Percentiles rank a stretch among this genome's conserved stretches.
phyloP scores from a whole-genome alignment of 179 eudicot species.

The Heliamphora pulchella region DNA sequence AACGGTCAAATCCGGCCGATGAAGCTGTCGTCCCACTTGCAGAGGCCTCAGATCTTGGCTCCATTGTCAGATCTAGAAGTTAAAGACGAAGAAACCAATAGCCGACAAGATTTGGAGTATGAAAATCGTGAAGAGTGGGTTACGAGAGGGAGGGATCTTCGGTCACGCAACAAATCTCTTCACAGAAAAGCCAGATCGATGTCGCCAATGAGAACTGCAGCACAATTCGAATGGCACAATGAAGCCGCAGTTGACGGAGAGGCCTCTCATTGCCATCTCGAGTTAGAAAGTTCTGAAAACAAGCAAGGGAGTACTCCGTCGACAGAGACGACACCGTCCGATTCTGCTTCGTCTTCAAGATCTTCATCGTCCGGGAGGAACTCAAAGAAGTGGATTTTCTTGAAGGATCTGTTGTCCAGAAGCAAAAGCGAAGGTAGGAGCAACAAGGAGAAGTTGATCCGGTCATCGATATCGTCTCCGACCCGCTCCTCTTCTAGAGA shows the following conservation, averaged over 20 bases:
- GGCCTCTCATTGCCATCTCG: background rate
- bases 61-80: conserved; percentile 23
- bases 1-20: conserved; percentile 47
- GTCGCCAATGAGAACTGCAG: background rate
- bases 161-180: conserved; percentile 4
- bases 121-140: conserved; percentile 1
- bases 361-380: conserved; percentile 17
- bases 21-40: conserved; percentile 34
- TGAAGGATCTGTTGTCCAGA: conserved; percentile 16
- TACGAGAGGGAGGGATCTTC: conserved; percentile 13
- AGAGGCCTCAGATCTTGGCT: conserved; percentile 20
- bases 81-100: conserved; percentile 4
- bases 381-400: conserved; percentile 22
- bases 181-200: conserved; percentile 12
- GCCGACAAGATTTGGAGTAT: background rate
- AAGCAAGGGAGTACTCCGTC: background rate
- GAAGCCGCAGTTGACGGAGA: background rate
- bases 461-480: background rate
- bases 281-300: background rate
- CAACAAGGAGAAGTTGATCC: background rate
- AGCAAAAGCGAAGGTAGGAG: conserved; percentile 21
- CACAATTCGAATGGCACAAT: conserved; percentile 12
- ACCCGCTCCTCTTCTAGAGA: background rate
- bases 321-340: conserved; percentile 13
- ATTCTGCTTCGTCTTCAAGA: conserved; percentile 20